phyloP scores from a whole-genome alignment of 306 rosid genomes.

The Carpinus fangiana region DNA sequence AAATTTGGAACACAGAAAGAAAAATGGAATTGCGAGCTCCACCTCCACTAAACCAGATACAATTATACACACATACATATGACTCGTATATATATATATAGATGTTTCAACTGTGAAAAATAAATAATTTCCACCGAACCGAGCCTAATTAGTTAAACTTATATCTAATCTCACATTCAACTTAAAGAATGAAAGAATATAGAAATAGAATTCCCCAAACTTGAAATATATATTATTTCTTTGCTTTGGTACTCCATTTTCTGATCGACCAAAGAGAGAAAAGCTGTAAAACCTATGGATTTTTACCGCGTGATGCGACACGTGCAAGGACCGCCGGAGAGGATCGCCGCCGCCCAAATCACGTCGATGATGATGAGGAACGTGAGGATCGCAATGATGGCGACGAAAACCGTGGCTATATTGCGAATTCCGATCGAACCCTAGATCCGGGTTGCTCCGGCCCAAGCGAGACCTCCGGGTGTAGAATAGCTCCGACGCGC shows the following conservation, averaged over 20 bases:
- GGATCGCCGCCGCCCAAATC: slow-evolving; percentile 46
- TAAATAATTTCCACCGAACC: not conserved
- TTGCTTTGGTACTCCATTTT: not conserved
- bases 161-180: not conserved
- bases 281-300: too few species aligned
- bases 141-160: not conserved
- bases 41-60: not conserved
- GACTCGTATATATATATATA: not conserved
- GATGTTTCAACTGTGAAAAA: not conserved
- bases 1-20: not conserved
- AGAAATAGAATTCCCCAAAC: too few species aligned
- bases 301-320: slow-evolving; percentile 43
- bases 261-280: not conserved
- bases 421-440: slow-evolving; percentile 37
- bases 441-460: slow-evolving; percentile 45
- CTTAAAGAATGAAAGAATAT: not conserved
- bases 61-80: not conserved
- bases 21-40: not conserved
- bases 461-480: slow-evolving; percentile 72
- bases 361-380: slow-evolving; percentile 35
- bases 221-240: not conserved
- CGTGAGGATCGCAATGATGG: slow-evolving; percentile 10
- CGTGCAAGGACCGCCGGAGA: slow-evolving; percentile 43
- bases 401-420: slow-evolving; percentile 9
- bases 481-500: slow-evolving; percentile 85